Conservation (phyloP, 78 protist genomes). For the Dictyostelium firmibasis region DNA sequence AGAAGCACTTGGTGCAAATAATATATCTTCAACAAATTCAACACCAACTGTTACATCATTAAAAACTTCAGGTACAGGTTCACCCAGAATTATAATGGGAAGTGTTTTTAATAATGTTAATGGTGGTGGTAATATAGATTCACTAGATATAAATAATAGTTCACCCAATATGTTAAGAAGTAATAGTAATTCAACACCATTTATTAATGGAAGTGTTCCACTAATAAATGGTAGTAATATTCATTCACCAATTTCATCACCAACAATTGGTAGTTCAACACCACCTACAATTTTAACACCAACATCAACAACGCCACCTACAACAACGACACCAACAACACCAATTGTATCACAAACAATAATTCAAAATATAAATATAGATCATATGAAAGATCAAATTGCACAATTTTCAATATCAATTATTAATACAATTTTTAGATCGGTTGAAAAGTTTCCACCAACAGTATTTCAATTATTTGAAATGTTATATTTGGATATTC, state of each 20-base stretch:
- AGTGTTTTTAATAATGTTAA: background rate
- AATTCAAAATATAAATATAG: background rate
- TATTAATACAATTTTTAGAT: slow-evolving; percentile 27
- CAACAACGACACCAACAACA: background rate
- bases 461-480: slow-evolving; percentile 9
- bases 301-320: background rate
- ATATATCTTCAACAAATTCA: background rate
- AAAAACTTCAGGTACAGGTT: background rate
- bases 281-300: background rate
- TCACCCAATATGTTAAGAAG: background rate
- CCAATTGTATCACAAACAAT: background rate
- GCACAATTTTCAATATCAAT: slow-evolving; percentile 25
- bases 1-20: background rate
- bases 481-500: background rate
- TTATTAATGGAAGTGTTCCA: slow-evolving; percentile 12
- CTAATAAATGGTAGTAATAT: background rate
- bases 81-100: background rate
- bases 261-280: background rate
- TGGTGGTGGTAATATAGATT: background rate
- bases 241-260: background rate
- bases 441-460: slow-evolving; percentile 47
- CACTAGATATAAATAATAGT: background rate
- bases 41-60: background rate
- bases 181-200: background rate
- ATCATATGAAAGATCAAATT: background rate